phyloP scores from a whole-genome alignment of 305 asterid species.

The Solanum hybrid region DNA sequence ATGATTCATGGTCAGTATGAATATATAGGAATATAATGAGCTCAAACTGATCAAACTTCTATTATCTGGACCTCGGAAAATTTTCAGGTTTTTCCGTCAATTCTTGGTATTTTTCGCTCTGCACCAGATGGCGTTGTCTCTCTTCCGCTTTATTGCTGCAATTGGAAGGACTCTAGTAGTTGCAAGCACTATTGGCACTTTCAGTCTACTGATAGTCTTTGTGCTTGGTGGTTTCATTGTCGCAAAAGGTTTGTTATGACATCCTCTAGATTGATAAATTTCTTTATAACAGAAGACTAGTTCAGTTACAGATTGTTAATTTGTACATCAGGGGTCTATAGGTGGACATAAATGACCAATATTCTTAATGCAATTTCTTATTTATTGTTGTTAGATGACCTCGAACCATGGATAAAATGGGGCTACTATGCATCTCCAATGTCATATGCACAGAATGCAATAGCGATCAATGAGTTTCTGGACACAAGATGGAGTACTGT shows the following conservation, averaged over 20 bases:
- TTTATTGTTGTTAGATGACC: conserved; percentile 45
- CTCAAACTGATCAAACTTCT: neutral
- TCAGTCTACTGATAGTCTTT: conserved; percentile 63
- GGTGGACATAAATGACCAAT: neutral
- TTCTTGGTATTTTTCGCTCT: conserved; percentile 64
- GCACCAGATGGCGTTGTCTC: conserved; percentile 89
- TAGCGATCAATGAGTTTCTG: conserved; percentile 77
- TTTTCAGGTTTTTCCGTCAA: conserved; percentile 73
- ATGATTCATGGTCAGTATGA: neutral
- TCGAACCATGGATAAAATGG: conserved; percentile 78
- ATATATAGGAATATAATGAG: too few relatives aligned
- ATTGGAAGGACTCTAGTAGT: conserved; percentile 82
- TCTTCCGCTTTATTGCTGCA: conserved; percentile 68
- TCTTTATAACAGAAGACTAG: neutral
- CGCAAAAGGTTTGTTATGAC: conserved; percentile 53
- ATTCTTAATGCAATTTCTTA: neutral
- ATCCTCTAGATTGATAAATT: neutral
- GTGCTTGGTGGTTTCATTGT: conserved; percentile 91
- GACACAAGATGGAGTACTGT: conserved; percentile 86
- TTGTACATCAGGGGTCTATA: neutral
- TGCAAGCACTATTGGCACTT: conserved; percentile 68
- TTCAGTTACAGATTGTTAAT: neutral
- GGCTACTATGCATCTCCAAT: conserved; percentile 74
- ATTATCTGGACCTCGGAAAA: neutral
- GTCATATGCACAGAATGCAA: conserved; percentile 88